phyloP scores from a whole-genome alignment of 2,329 filamentous ascomycete genomes.

The Kalaharituber pfeilii region DNA sequence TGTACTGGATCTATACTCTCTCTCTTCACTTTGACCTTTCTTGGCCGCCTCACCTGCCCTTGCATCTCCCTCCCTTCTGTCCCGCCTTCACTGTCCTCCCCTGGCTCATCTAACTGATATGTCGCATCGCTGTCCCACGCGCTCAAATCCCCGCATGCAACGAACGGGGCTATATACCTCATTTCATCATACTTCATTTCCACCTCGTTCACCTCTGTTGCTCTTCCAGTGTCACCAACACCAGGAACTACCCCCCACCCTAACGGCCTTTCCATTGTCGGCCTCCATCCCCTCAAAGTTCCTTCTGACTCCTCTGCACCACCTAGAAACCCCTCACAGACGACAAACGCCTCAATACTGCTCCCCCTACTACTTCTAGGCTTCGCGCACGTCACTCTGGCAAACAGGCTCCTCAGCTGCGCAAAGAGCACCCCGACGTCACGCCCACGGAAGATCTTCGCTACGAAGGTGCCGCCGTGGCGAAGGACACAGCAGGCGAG shows the following conservation, averaged over 20 bases:
- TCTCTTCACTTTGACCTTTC: too few species aligned
- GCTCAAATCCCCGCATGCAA: constrained; percentile 92
- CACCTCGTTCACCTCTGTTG: constrained; percentile 27
- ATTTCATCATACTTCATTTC: constrained; percentile 25
- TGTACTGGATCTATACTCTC: constrained; percentile 82
- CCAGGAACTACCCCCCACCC: constrained; percentile 26
- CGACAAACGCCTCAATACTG: constrained; percentile 90
- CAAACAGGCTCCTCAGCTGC: constrained; percentile 63
- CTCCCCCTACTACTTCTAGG: constrained; percentile 87
- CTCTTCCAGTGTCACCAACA: constrained; percentile 23
- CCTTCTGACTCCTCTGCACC: constrained; percentile 50
- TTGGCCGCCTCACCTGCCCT: constrained; percentile 4
- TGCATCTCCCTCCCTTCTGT: too few species aligned
- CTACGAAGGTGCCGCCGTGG: constrained; percentile 88
- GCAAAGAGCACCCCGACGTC: constrained; percentile 94
- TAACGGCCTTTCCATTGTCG: constrained; percentile 33
- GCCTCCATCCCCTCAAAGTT: constrained; percentile 35
- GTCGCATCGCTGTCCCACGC: constrained; percentile 92
- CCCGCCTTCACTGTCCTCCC: constrained; percentile 38
- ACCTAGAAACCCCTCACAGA: constrained; percentile 76
- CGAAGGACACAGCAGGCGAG: constrained; percentile 81
- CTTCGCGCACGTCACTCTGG: constrained; percentile 76
- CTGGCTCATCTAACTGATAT: constrained; percentile 72
- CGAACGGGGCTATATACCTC: constrained; percentile 77
- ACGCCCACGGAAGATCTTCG: constrained; percentile 88